phyloP scores from a whole-genome alignment of 169 alveolate species.

The Neospora caninum region DNA sequence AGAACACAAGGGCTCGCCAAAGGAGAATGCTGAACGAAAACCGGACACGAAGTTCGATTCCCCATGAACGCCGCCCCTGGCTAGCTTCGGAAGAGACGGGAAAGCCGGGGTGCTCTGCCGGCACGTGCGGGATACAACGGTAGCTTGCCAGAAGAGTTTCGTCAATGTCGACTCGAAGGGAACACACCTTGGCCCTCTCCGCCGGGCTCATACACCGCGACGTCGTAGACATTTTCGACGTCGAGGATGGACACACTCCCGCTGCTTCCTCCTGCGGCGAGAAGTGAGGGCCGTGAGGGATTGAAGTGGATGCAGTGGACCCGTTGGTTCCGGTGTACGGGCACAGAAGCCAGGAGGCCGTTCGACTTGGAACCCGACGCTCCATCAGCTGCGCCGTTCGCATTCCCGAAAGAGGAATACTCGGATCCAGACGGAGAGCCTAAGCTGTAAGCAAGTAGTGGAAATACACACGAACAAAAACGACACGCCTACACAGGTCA shows the following conservation, averaged over 20 bases:
- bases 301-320: constrained; percentile 51
- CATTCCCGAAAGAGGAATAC: neutral
- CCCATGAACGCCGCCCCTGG: too few relatives aligned
- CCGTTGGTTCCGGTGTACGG: constrained; percentile 21
- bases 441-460: neutral
- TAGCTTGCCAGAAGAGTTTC: neutral
- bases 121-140: too few relatives aligned
- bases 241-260: constrained; percentile 58
- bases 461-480: too few relatives aligned
- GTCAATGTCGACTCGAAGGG: neutral
- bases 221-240: constrained; percentile 35
- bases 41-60: too few relatives aligned
- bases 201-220: constrained; percentile 56
- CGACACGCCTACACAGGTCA: too few relatives aligned
- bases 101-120: too few relatives aligned
- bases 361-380: neutral
- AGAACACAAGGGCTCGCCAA: too few relatives aligned
- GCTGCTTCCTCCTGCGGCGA: constrained; percentile 63
- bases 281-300: constrained; percentile 42
- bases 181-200: constrained; percentile 12
- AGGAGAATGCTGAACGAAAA: too few relatives aligned
- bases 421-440: neutral
- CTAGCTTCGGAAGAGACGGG: too few relatives aligned
- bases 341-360: constrained; percentile 38
- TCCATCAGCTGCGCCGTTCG: neutral